phyloP scores from a whole-genome alignment of 2,329 filamentous ascomycete genomes.

The Periconia sp. region DNA sequence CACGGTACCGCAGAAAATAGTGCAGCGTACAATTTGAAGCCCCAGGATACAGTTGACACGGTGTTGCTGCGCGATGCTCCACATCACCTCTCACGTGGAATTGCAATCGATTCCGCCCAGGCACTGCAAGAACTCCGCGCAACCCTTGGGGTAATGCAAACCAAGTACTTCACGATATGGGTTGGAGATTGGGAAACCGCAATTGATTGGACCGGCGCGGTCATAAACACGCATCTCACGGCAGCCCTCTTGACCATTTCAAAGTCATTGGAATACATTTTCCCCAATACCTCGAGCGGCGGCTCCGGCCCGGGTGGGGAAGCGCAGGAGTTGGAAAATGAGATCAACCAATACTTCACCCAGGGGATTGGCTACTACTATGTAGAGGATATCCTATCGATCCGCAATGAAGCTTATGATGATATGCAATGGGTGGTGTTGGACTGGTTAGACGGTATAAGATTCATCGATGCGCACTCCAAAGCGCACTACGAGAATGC shows the following conservation, averaged over 20 bases:
- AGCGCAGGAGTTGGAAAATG: conserved; percentile 65
- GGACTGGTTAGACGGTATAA: conserved; percentile 81
- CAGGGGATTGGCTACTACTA: conserved; percentile 81
- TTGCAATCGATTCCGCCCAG: neutral
- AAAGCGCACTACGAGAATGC: conserved; percentile 56
- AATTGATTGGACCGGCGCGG: conserved; percentile 93
- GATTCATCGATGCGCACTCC: conserved; percentile 73
- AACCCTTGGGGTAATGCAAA: conserved; percentile 75
- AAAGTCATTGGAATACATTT: conserved; percentile 54
- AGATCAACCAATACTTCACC: conserved; percentile 80
- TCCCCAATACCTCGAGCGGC: conserved; percentile 36
- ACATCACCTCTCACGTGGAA: too few relatives aligned
- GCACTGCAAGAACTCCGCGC: conserved; percentile 39
- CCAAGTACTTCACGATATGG: conserved; percentile 74
- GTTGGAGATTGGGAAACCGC: conserved; percentile 79
- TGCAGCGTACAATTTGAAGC: too few relatives aligned
- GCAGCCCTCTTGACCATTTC: conserved; percentile 73
- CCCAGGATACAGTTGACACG: too few relatives aligned
- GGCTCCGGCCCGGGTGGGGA: conserved; percentile 33
- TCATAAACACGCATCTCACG: conserved; percentile 77
- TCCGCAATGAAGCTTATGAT: conserved; percentile 81
- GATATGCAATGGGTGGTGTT: conserved; percentile 96
- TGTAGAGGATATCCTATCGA: conserved; percentile 75
- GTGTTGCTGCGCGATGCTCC: too few relatives aligned
- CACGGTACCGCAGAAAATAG: too few relatives aligned